These are phyloP conservation scores for Clonostachys rosea DNA, from an alignment of 2,329 filamentous ascomycete species.

Conservation along the genomic window DNA sequence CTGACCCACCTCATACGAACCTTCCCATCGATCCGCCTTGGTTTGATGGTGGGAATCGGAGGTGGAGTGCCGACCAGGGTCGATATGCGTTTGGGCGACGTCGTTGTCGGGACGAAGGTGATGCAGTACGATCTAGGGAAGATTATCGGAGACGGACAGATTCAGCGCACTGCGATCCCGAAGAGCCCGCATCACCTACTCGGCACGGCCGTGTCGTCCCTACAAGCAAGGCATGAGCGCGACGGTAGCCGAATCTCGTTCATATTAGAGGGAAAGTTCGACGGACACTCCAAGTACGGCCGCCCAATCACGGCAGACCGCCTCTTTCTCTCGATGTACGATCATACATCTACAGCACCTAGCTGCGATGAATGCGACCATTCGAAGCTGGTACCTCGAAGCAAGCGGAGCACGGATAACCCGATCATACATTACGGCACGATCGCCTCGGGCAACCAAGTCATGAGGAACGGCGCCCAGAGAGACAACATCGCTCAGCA, in stretches of 20 bases:
- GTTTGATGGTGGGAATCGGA: constrained; percentile 17
- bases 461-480: constrained; percentile 19
- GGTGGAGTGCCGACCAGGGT: constrained; percentile 12
- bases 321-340: constrained; percentile 1
- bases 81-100: constrained; percentile 12
- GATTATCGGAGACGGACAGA: not conserved
- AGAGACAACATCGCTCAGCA: constrained; percentile 17
- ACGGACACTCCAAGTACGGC: constrained; percentile 6
- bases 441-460: constrained; percentile 20
- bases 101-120: constrained; percentile 11
- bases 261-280: not conserved
- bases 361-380: constrained; percentile 3
- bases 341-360: not conserved
- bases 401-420: not conserved
- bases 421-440: constrained; percentile 9
- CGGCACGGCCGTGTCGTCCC: constrained; percentile 4
- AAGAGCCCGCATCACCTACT: not conserved
- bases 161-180: not conserved
- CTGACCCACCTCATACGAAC: constrained; percentile 4
- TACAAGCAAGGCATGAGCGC: constrained; percentile 1
- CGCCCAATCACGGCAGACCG: constrained; percentile 6
- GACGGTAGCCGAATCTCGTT: not conserved
- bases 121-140: constrained; percentile 14
- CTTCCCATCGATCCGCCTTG: constrained; percentile 6
- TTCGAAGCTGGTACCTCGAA: not conserved